Conservation (phyloP, 495 filamentous ascomycete genomes). For the Podospora pseudoanserina region DNA sequence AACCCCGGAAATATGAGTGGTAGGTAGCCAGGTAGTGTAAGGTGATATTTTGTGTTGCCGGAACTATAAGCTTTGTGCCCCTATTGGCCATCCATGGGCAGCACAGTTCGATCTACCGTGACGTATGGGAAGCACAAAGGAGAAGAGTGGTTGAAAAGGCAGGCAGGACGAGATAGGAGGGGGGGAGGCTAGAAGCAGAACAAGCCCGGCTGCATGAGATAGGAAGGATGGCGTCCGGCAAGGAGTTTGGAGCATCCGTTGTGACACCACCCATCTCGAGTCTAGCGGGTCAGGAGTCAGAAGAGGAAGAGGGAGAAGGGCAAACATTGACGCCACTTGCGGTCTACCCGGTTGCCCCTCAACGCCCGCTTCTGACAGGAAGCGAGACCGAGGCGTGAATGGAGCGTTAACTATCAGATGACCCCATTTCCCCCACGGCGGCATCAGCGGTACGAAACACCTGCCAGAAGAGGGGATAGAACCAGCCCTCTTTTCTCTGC, state of each 20-base stretch:
- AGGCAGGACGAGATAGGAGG: background rate
- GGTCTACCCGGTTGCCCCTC: background rate
- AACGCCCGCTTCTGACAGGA: background rate
- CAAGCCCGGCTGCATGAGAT: background rate
- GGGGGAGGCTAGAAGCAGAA: background rate
- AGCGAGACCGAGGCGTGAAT: background rate
- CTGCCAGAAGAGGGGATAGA: background rate
- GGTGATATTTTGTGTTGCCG: background rate
- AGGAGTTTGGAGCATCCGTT: background rate
- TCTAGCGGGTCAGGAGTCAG: background rate
- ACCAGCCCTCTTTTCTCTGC: background rate
- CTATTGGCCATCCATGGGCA: background rate
- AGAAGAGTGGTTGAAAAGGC: background rate
- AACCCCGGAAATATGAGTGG: background rate
- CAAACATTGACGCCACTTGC: constrained; percentile 6
- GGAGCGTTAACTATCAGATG: background rate
- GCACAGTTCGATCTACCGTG: background rate
- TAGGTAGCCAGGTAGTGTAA: background rate
- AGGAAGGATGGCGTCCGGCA: background rate
- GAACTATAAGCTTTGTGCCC: constrained; percentile 7
- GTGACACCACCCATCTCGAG: background rate
- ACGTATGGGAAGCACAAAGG: background rate
- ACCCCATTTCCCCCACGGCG: background rate
- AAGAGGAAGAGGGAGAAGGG: background rate
- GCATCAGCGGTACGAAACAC: background rate